A percentile compares a stretch with the other conserved stretches of the same genome.
Evolutionary conservation across 2,329 filamentous ascomycete species (phyloP).

Genomic region (Hypoxylon sp.): DNA sequence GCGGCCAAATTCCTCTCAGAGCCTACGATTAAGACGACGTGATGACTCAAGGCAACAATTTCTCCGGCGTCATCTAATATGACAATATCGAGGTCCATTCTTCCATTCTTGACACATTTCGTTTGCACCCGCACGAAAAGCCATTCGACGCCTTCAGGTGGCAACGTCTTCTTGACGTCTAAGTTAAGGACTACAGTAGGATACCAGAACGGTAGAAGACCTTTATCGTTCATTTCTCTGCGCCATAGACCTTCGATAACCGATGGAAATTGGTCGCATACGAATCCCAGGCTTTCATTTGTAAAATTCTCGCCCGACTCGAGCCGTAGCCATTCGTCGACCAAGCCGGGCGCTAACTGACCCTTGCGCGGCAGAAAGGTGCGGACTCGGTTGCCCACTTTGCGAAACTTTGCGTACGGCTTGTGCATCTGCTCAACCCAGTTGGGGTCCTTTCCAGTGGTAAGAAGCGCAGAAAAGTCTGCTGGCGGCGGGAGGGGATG

Average conservation of each 20-base stretch:
- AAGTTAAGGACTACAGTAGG: slow-evolving; percentile 46
- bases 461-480: slow-evolving; percentile 46
- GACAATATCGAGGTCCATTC: slow-evolving; percentile 52
- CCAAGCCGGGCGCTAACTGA: slow-evolving; percentile 43
- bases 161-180: slow-evolving; percentile 41
- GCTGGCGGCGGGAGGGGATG: slow-evolving; percentile 47
- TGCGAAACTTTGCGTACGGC: slow-evolving; percentile 49
- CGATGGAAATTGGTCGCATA: slow-evolving; percentile 53
- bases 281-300: slow-evolving; percentile 49
- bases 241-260: slow-evolving; percentile 47
- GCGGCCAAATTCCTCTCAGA: slow-evolving; percentile 50
- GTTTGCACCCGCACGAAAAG: slow-evolving; percentile 36
- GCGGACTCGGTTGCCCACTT: slow-evolving; percentile 45
- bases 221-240: slow-evolving; percentile 14
- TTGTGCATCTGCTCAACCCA: slow-evolving; percentile 46
- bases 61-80: slow-evolving; percentile 50
- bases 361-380: slow-evolving; percentile 49
- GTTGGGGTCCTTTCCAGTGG: slow-evolving; percentile 49
- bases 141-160: slow-evolving; percentile 39
- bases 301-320: slow-evolving; percentile 51
- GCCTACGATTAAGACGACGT: slow-evolving; percentile 52
- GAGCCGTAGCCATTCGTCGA: slow-evolving; percentile 53
- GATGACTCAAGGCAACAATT: slow-evolving; percentile 53
- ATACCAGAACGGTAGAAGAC: slow-evolving; percentile 31
- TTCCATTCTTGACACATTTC: slow-evolving; percentile 33